These are phyloP conservation scores for Trametes maxima DNA, from an alignment of 768 basidiomycete genomes.

Conservation along the genomic window DNA sequence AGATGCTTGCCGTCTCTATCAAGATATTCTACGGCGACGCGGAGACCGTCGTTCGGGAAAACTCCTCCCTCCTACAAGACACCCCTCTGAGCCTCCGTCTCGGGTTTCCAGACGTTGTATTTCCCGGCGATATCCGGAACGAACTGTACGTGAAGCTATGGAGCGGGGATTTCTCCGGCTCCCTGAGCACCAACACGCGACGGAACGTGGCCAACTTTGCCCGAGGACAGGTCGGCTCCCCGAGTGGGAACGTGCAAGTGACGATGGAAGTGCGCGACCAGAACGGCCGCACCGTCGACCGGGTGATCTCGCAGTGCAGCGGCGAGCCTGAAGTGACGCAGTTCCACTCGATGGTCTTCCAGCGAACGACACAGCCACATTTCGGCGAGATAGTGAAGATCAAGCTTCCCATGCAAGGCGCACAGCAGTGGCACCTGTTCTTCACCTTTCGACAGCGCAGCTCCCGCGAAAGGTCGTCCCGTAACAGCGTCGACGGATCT, in stretches of 20 bases:
- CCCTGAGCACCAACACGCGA: constrained; percentile 54
- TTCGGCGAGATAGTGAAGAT: constrained; percentile 94
- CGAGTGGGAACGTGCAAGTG: constrained; percentile 80
- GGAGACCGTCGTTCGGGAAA: constrained; percentile 74
- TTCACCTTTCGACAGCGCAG: constrained; percentile 87
- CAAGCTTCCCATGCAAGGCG: constrained; percentile 64
- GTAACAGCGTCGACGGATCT: constrained; percentile 41
- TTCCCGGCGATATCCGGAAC: constrained; percentile 89
- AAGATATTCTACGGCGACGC: constrained; percentile 88
- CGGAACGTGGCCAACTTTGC: constrained; percentile 59
- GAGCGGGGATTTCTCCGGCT: constrained; percentile 82
- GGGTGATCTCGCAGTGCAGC: constrained; percentile 78
- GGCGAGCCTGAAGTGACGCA: constrained; percentile 81
- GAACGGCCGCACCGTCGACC: constrained; percentile 68
- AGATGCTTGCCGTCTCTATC: constrained; percentile 80
- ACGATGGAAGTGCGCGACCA: constrained; percentile 83
- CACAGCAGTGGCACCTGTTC: constrained; percentile 87
- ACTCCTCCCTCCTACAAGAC: constrained; percentile 80
- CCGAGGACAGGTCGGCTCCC: constrained; percentile 54
- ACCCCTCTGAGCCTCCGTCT: constrained; percentile 82
- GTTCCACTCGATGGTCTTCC: constrained; percentile 91
- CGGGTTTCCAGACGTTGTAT: constrained; percentile 95
- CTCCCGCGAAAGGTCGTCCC: constrained; percentile 49
- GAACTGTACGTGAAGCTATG: constrained; percentile 96
- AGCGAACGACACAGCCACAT: constrained; percentile 84